phyloP scores from a whole-genome alignment of 768 basidiomycete genomes.

The Trametes cubensis region DNA sequence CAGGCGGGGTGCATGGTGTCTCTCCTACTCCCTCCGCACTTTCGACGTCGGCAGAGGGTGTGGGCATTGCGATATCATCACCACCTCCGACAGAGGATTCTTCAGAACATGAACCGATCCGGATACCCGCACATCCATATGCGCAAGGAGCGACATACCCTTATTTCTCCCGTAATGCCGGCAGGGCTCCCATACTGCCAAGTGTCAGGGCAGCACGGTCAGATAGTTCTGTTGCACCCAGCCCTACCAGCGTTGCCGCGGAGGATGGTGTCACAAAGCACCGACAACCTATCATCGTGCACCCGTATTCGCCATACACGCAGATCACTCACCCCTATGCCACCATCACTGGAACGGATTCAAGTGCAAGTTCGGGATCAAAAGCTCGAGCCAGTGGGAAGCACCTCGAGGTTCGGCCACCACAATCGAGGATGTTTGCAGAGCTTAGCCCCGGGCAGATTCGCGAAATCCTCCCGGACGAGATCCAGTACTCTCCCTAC shows the following conservation, averaged over 20 bases:
- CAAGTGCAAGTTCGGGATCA: neutral
- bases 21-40: constrained; percentile 38
- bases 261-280: constrained; percentile 21
- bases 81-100: constrained; percentile 35
- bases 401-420: constrained; percentile 12
- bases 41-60: constrained; percentile 32
- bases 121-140: constrained; percentile 41
- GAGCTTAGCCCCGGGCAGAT: constrained; percentile 35
- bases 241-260: constrained; percentile 12
- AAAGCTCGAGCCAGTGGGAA: neutral
- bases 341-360: constrained; percentile 8
- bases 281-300: constrained; percentile 31
- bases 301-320: constrained; percentile 31
- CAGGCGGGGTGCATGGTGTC: constrained; percentile 17
- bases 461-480: constrained; percentile 34
- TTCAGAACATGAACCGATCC: constrained; percentile 22
- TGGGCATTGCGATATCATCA: constrained; percentile 50
- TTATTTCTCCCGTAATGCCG: constrained; percentile 15
- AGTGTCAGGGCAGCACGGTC: neutral
- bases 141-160: constrained; percentile 33
- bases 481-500: constrained; percentile 36
- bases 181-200: constrained; percentile 10
- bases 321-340: constrained; percentile 30
- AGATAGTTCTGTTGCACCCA: constrained; percentile 1
- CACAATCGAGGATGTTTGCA: constrained; percentile 29